phyloP scores from a whole-genome alignment of 371 early-diverging fungal species.

The Mucor ambiguus region DNA sequence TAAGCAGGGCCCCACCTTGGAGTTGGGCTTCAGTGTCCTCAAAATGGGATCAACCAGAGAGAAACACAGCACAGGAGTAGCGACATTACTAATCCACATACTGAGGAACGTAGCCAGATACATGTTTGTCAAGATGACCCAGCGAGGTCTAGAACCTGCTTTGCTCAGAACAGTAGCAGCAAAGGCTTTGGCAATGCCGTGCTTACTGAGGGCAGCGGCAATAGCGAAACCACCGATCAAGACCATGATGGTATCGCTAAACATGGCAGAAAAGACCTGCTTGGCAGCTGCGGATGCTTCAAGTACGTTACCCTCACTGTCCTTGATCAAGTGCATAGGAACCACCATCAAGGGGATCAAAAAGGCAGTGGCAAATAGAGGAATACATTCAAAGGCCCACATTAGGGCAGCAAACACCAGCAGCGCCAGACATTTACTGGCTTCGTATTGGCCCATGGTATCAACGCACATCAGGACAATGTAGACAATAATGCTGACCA shows the following conservation, averaged over 20 bases:
- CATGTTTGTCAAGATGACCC: constrained; percentile 79
- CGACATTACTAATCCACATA: constrained; percentile 87
- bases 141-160: constrained; percentile 72
- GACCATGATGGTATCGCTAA: constrained; percentile 93
- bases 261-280: constrained; percentile 91
- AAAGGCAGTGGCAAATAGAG: constrained; percentile 81
- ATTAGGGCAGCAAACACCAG: constrained; percentile 66
- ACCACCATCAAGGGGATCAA: constrained; percentile 81
- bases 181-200: constrained; percentile 75
- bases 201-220: constrained; percentile 65
- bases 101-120: constrained; percentile 64
- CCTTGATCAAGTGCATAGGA: constrained; percentile 65
- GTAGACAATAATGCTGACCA: not conserved
- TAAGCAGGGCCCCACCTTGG: constrained; percentile 81
- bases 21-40: constrained; percentile 62
- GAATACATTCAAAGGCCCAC: constrained; percentile 79
- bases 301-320: constrained; percentile 50
- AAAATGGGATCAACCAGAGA: constrained; percentile 77
- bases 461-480: not conserved
- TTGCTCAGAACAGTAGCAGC: constrained; percentile 70
- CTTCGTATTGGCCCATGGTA: not conserved
- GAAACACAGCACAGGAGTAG: constrained; percentile 85
- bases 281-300: constrained; percentile 79
- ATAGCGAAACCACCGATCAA: constrained; percentile 95
- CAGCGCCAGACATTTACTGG: constrained; percentile 58